These are phyloP conservation scores for Tetrahymena elliotti DNA, from an alignment of 73 alveolate species.

Conservation along the genomic window DNA sequence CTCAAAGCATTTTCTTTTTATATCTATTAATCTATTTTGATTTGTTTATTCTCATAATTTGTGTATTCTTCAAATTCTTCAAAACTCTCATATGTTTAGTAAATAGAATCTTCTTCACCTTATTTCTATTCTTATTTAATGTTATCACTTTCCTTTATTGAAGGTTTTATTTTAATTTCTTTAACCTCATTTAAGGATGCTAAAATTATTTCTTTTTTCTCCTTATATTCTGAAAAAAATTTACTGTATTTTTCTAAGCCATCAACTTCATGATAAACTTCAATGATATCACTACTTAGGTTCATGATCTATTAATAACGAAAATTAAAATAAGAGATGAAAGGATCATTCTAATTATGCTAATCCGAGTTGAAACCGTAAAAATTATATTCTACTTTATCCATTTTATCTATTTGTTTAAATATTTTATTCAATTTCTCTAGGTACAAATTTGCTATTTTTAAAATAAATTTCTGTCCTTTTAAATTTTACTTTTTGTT, in stretches of 20 bases:
- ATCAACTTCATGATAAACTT: no score
- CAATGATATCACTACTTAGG: background rate
- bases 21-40: background rate
- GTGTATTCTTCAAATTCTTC: background rate
- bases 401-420: background rate
- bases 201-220: background rate
- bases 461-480: background rate
- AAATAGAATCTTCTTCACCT: background rate
- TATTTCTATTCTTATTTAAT: background rate
- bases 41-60: background rate
- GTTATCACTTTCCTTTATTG: background rate
- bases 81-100: background rate
- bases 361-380: background rate
- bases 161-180: background rate
- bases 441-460: background rate
- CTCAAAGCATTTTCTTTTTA: background rate
- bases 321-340: background rate
- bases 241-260: no score
- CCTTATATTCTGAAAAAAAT: background rate
- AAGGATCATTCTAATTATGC: background rate
- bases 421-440: background rate
- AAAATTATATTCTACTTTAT: background rate
- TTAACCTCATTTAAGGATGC: background rate
- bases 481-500: background rate
- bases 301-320: background rate